phyloP scores from a whole-genome alignment of 306 rosid species.

The Rosa rugosa region DNA sequence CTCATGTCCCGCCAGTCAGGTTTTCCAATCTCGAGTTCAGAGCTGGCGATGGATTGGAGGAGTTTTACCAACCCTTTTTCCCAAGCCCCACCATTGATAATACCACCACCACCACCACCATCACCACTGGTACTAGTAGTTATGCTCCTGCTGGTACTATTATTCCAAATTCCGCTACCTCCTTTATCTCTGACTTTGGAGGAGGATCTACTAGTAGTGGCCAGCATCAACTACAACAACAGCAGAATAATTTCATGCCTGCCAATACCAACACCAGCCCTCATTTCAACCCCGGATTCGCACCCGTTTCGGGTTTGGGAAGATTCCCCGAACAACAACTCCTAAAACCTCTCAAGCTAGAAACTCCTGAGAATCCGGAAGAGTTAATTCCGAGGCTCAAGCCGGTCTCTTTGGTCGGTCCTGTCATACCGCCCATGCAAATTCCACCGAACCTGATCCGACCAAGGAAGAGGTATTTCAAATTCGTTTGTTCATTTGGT shows the following conservation, averaged over 20 bases:
- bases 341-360: conserved; percentile 1
- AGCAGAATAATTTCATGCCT: conserved; percentile 8
- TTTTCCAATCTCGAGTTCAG: conserved; percentile 48
- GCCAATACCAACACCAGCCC: conserved; percentile 20
- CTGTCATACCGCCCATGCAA: conserved; percentile 26
- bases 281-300: conserved; percentile 22
- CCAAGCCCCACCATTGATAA: conserved; percentile 33
- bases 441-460: conserved; percentile 24
- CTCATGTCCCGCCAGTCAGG: conserved; percentile 25
- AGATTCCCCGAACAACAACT: conserved; percentile 32
- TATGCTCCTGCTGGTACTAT: conserved; percentile 10
- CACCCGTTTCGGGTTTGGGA: conserved; percentile 23
- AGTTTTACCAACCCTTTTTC: conserved; percentile 37
- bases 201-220: conserved; percentile 33
- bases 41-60: conserved; percentile 40
- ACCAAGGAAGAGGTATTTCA: conserved; percentile 49
- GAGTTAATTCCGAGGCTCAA: conserved; percentile 24
- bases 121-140: conserved; percentile 1
- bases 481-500: background rate
- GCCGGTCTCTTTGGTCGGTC: background rate
- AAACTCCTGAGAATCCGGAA: conserved; percentile 9
- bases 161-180: conserved; percentile 32
- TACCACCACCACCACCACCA: conserved; percentile 4
- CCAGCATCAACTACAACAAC: conserved; percentile 30
- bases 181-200: conserved; percentile 32